phyloP scores from a whole-genome alignment of 2,329 filamentous ascomycete genomes.

The Didymella exigua region DNA sequence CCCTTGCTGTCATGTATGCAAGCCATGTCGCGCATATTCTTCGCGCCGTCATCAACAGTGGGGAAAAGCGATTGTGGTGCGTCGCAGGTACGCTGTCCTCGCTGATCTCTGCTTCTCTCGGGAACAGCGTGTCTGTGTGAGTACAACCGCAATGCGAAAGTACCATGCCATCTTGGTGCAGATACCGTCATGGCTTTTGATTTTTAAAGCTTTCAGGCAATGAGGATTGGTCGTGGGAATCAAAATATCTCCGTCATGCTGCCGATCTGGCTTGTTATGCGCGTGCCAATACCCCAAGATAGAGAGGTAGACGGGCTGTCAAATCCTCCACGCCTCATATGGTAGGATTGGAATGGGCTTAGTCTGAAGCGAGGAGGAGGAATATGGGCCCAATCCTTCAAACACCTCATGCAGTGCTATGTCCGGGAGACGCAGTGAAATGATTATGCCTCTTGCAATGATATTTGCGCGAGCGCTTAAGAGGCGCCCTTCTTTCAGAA shows the following conservation, averaged over 20 bases:
- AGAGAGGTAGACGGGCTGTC: background rate
- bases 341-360: slow-evolving; percentile 12
- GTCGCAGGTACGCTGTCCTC: background rate
- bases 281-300: slow-evolving; percentile 1
- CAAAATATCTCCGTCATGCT: background rate
- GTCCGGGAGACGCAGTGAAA: background rate
- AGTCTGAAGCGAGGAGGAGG: background rate
- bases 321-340: slow-evolving; percentile 5
- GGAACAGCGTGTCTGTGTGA: background rate
- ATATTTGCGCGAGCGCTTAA: slow-evolving; percentile 9
- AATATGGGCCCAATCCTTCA: background rate
- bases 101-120: background rate
- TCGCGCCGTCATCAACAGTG: slow-evolving; percentile 2
- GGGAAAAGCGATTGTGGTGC: background rate
- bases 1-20: slow-evolving; percentile 13
- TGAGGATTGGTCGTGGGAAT: background rate
- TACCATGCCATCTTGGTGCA: background rate
- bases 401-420: slow-evolving; percentile 7
- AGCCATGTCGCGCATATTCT: slow-evolving; percentile 8
- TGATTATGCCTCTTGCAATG: background rate
- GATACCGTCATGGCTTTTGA: background rate
- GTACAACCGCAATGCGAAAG: slow-evolving; percentile 1
- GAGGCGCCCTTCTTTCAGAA: slow-evolving; percentile 6
- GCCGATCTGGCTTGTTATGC: background rate
- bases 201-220: background rate